Conservation (phyloP, 768 basidiomycete genomes). For the Symmetrospora coprosmae region DNA sequence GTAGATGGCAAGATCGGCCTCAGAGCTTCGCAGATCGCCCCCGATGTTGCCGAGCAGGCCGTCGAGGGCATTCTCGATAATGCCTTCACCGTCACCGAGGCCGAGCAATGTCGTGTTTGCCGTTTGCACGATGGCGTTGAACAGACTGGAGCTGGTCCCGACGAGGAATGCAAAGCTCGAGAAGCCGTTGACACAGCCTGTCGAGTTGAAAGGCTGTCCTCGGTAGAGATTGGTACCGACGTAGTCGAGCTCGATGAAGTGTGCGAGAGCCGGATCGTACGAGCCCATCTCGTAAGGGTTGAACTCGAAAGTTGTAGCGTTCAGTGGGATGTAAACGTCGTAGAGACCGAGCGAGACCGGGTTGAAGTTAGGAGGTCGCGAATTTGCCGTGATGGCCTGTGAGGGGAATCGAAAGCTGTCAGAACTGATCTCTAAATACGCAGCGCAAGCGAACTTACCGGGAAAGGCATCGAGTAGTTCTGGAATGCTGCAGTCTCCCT, state of each 20-base stretch:
- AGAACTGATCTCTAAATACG: not conserved
- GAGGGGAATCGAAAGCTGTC: not conserved
- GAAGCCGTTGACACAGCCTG: slow-evolving; percentile 57
- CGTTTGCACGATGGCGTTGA: slow-evolving; percentile 32
- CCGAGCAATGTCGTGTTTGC: slow-evolving; percentile 28
- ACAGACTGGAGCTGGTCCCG: slow-evolving; percentile 48
- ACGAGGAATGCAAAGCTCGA: slow-evolving; percentile 59
- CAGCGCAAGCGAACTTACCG: slow-evolving; percentile 42
- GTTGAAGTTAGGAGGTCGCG: slow-evolving; percentile 12
- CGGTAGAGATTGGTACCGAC: slow-evolving; percentile 52
- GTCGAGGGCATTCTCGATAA: slow-evolving; percentile 33
- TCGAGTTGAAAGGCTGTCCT: slow-evolving; percentile 46
- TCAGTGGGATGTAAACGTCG: slow-evolving; percentile 28
- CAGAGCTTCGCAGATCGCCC: slow-evolving; percentile 16
- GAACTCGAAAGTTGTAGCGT: slow-evolving; percentile 28
- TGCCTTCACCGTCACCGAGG: slow-evolving; percentile 30
- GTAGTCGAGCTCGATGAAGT: slow-evolving; percentile 46
- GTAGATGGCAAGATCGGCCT: slow-evolving; percentile 36
- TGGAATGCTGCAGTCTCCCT: slow-evolving; percentile 45
- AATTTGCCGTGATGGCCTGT: slow-evolving; percentile 18
- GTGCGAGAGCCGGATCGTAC: slow-evolving; percentile 57
- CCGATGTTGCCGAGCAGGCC: slow-evolving; percentile 31
- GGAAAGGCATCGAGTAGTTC: slow-evolving; percentile 48
- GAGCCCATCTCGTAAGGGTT: slow-evolving; percentile 44
- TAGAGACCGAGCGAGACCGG: slow-evolving; percentile 3